phyloP scores from a whole-genome alignment of 331 rosid genomes.

The Acacia concinna region DNA sequence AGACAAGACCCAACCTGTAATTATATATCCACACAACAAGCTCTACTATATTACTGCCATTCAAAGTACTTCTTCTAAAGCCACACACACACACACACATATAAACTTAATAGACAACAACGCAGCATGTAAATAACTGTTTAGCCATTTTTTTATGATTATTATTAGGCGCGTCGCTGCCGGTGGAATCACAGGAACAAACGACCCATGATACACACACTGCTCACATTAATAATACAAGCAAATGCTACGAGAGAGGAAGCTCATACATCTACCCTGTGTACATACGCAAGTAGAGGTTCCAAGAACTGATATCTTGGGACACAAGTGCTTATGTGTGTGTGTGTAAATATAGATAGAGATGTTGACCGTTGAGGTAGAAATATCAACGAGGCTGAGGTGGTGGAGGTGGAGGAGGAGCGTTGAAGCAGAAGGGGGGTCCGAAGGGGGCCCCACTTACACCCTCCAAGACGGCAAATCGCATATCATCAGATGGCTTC shows the following conservation, averaged over 20 bases:
- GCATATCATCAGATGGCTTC: conserved; percentile 77
- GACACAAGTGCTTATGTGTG: neutral
- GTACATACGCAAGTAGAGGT: neutral
- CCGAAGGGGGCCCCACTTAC: conserved; percentile 25
- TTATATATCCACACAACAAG: neutral
- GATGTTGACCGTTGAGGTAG: neutral
- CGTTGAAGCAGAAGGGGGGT: conserved; percentile 31
- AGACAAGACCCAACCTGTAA: neutral
- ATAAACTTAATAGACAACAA: no score
- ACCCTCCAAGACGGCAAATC: conserved; percentile 52
- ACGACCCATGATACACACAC: neutral
- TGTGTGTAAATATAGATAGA: no score
- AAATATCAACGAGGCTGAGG: neutral
- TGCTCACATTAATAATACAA: neutral
- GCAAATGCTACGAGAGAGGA: neutral
- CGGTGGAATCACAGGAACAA: neutral
- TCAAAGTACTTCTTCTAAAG: no score
- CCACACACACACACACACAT: no score
- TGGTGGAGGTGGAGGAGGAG: neutral
- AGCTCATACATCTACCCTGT: neutral
- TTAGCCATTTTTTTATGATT: neutral
- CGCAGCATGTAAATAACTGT: neutral
- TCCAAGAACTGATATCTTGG: neutral
- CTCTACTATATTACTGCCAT: no score
- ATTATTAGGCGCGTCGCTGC: neutral